Conservation (phyloP, 805 yeast species). For the Scheffersomyces spartinae region DNA sequence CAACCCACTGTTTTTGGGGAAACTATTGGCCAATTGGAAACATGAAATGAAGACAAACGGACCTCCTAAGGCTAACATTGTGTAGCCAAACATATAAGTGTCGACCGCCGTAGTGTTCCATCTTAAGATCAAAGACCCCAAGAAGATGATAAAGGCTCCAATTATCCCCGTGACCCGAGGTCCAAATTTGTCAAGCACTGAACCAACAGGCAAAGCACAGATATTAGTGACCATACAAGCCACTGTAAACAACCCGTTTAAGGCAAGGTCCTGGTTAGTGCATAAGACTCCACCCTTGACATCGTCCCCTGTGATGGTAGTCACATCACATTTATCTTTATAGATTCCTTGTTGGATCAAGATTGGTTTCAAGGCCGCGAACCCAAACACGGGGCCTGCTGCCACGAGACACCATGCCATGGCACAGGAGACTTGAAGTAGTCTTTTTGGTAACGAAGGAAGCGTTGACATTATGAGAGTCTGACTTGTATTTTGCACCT, state of each 20-base stretch:
- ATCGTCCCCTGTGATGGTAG: slow-evolving; percentile 6
- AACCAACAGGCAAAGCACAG: slow-evolving; percentile 74
- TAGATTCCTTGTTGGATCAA: slow-evolving; percentile 71
- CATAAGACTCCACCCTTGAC: slow-evolving; percentile 27
- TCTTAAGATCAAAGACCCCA: slow-evolving; percentile 43
- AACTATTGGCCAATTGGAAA: slow-evolving; percentile 80
- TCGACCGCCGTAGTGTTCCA: slow-evolving; percentile 28
- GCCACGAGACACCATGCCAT: slow-evolving; percentile 80
- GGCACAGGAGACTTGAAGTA: slow-evolving; percentile 59
- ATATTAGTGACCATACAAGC: slow-evolving; percentile 84
- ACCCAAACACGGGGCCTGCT: slow-evolving; percentile 92
- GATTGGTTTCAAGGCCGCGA: slow-evolving; percentile 87
- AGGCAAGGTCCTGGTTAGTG: slow-evolving; percentile 66
- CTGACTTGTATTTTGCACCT: no score
- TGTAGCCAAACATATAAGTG: slow-evolving; percentile 64
- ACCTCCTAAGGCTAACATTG: slow-evolving; percentile 76
- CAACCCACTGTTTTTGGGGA: slow-evolving; percentile 74
- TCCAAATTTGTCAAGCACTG: slow-evolving; percentile 66
- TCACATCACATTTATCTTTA: slow-evolving; percentile 39
- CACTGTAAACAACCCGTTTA: slow-evolving; percentile 72
- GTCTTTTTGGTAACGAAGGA: slow-evolving; percentile 15
- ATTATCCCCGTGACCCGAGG: slow-evolving; percentile 69
- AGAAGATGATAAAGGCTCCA: slow-evolving; percentile 50
- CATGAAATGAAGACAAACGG: slow-evolving; percentile 88
- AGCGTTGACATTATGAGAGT: slow-evolving; percentile 1